Base-by-base conservation (phyloP, 2,329 filamentous ascomycete genomes). In the Bipolaris sorokiniana region DNA sequence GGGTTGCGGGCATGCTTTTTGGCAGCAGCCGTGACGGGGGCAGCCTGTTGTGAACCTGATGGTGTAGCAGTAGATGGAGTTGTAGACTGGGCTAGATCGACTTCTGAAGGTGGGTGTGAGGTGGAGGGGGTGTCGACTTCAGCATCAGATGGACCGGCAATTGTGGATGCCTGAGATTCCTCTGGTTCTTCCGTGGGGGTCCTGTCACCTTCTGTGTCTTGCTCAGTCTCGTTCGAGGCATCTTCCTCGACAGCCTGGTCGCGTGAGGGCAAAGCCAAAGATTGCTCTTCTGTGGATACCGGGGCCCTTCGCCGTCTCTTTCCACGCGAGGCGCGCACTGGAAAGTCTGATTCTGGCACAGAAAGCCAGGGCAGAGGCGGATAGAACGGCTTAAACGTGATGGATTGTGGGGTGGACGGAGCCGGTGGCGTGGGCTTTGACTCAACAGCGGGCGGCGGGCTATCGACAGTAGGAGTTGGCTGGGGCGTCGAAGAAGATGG, bases 281-380 rank as follows among this genome's bases (percentile, higher is more conserved):
- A 66, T 22, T 77, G 66, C 40, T 77, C 78, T 34, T 75, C 75
- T 5, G 75, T 70, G 10, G 69, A 66, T 23, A 76, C 76, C 20
- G 75, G 70, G 45, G 74, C 75, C 48, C 77, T 71, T 62, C 76
- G 71, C 49, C 83, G 79, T 64, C 81, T 79, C 64, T 79, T 78
- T 37, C 71, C 67, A 50, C 78, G 76, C 13, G 80, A 78, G 47
- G 79, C 78, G 67, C 81, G 79, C 15, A 81, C 73, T 3, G 86
- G 85, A 66, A 88, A 88, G 2, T 80, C 75, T 31, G 75, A 75
- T 18, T 83, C 81, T 15, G 83, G 80, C 26, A 83, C 80, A 11
- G 85, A 88, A 33, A 85, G 79, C 86, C 86, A 88, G 10, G 86
- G 86, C 18, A 88, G 75, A 11, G 79, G 77, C 56, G 84, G 81